Conservation (phyloP, 768 basidiomycete genomes). For the Xerocomus potaroensis region DNA sequence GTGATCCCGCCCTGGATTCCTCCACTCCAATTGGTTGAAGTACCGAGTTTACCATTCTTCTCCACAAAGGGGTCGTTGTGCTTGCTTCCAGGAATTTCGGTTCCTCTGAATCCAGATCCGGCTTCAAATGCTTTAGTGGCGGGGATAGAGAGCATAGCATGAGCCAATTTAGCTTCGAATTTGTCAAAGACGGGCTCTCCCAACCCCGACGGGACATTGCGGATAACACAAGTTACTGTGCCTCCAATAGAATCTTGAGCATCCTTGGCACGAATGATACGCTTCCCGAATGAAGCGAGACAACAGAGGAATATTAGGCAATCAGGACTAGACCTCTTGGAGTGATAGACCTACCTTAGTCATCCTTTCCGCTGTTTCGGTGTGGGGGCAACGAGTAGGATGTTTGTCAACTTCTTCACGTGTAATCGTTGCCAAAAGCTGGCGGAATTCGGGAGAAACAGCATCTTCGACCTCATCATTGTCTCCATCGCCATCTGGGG, state of each 20-base stretch:
- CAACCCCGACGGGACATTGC: conserved; percentile 83
- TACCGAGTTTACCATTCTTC: conserved; percentile 73
- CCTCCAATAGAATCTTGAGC: conserved; percentile 93
- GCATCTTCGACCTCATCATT: conserved; percentile 64
- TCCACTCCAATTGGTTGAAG: conserved; percentile 92
- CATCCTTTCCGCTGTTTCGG: conserved; percentile 87
- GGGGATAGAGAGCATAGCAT: conserved; percentile 98
- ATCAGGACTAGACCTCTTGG: background rate
- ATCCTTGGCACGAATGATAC: conserved; percentile 91
- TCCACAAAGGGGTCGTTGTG: conserved; percentile 89
- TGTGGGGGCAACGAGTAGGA: conserved; percentile 85
- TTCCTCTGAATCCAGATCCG: conserved; percentile 94
- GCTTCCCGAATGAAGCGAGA: conserved; percentile 41
- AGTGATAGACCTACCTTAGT: conserved; percentile 54
- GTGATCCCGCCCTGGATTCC: conserved; percentile 98
- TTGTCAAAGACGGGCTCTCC: conserved; percentile 99
- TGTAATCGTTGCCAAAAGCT: conserved; percentile 73
- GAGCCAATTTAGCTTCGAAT: conserved; percentile 90
- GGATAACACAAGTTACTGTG: conserved; percentile 95
- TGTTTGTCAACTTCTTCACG: conserved; percentile 87
- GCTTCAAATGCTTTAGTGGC: conserved; percentile 98
- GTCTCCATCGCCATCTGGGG: conserved; percentile 49
- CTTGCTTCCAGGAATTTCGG: conserved; percentile 85
- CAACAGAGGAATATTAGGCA: conserved; percentile 34
- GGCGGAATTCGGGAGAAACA: conserved; percentile 76